phyloP scores from a whole-genome alignment of 202 grass and related monocot species.

The Miscanthus sacchariflorus region DNA sequence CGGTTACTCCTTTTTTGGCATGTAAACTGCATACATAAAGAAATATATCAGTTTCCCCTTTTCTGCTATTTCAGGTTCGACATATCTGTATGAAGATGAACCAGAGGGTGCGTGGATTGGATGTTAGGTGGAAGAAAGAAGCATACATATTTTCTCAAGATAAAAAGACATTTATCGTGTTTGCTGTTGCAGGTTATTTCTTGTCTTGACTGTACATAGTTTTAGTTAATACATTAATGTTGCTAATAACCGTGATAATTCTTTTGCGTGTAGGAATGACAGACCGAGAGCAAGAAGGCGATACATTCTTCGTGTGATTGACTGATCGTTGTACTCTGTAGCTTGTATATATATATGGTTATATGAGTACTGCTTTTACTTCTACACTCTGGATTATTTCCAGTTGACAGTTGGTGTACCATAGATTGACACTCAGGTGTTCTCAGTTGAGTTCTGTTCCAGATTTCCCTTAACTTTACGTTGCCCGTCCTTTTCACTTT shows the following conservation, averaged over 20 bases:
- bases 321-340: too few relatives aligned
- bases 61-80: conserved; percentile 5
- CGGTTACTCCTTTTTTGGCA: conserved; percentile 3
- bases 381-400: neutral
- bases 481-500: neutral
- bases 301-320: neutral
- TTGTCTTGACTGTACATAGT: neutral
- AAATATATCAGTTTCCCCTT: neutral
- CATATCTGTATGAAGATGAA: neutral
- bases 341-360: neutral
- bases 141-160: neutral
- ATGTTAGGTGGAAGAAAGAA: neutral
- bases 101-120: neutral
- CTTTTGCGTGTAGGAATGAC: neutral
- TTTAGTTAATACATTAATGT: neutral
- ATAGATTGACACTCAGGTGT: neutral
- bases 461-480: neutral
- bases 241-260: neutral
- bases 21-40: conserved; percentile 4
- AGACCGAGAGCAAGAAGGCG: neutral
- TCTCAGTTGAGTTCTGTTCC: neutral
- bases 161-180: neutral
- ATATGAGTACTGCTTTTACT: neutral
- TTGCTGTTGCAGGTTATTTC: neutral
- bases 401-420: neutral